Evolutionary conservation across 2,329 filamentous ascomycete genomes (phyloP).

Genomic region (Coniochaeta prunicola): DNA sequence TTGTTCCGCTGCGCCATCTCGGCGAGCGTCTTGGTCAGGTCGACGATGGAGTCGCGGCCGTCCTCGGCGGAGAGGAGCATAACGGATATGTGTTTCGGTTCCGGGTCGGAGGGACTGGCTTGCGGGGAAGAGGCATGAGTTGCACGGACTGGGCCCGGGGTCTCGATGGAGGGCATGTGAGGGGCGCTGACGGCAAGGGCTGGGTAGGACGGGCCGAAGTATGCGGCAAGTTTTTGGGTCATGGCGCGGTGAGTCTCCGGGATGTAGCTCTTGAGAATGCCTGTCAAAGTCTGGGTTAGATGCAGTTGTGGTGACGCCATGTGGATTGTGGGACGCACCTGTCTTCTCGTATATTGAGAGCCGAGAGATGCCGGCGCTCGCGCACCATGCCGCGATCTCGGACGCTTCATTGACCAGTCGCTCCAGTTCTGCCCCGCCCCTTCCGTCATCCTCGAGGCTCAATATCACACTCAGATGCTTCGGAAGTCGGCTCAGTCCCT

Average conservation of each 20-base stretch:
- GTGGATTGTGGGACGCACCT: slow-evolving; percentile 45
- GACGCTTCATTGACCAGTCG: slow-evolving; percentile 83
- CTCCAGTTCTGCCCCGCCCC: slow-evolving; percentile 68
- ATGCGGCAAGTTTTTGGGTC: slow-evolving; percentile 71
- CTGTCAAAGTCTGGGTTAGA: slow-evolving; percentile 34
- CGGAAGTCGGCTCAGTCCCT: slow-evolving; percentile 64
- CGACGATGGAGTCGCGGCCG: slow-evolving; percentile 87
- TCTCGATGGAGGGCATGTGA: slow-evolving; percentile 53
- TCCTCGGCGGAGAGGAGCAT: slow-evolving; percentile 83
- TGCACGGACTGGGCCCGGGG: slow-evolving; percentile 12
- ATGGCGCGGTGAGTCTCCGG: slow-evolving; percentile 77
- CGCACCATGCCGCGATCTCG: slow-evolving; percentile 89
- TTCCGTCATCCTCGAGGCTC: slow-evolving; percentile 61
- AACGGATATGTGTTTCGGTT: slow-evolving; percentile 43
- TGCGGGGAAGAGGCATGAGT: slow-evolving; percentile 13
- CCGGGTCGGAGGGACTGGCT: slow-evolving; percentile 19
- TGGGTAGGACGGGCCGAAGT: slow-evolving; percentile 74
- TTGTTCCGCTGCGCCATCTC: slow-evolving; percentile 93
- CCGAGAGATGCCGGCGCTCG: slow-evolving; percentile 78
- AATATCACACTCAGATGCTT: slow-evolving; percentile 84
- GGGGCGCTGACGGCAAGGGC: slow-evolving; percentile 66
- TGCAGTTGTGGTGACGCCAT: neutral
- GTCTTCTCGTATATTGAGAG: slow-evolving; percentile 89
- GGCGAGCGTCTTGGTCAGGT: slow-evolving; percentile 86
- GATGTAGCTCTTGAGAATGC: slow-evolving; percentile 82